Evolutionary conservation across 306 rosid species (phyloP), one percentile per base, ranked within the genome.

Genomic region (Cucurbita ficifolia): DNA sequence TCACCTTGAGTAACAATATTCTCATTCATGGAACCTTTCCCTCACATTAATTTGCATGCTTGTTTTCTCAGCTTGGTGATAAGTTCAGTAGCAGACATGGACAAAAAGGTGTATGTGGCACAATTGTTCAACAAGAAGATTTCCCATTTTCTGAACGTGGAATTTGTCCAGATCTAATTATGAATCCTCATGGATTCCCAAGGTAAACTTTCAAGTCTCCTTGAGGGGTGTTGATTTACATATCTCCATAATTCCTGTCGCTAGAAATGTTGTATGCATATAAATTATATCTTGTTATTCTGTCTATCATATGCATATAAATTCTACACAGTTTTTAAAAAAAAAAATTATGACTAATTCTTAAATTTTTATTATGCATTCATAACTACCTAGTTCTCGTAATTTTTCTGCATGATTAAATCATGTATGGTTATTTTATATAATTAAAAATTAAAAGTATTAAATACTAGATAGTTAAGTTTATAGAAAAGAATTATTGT

Each of bases 1-100:
- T 81, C 54, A 43, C 55, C 78, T 76, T 18, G 73, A 60, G 11
- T 36, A 62, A 49, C 45, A 55, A 33, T 72, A 39, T 48, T 76
- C 7, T 69, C 74, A 35, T 46, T 24, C 22, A 48, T 46, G 22
- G 14, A 48, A 43, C 42, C 29, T 29, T 48, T 33, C 8, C 22
- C 42, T 51, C 53, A 70, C 45, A 79, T 81, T 7, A 22, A 24
- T 72, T 33, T 79, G 36, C 63, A 62, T 80, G 50, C 43, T 72
- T 78, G 10, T 76, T 70, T 59, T 77, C 33, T 42, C 70, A 92
- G 96, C 87, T 94, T 77, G 97, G 97, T 59, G 98, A 94, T 78
- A 94, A 94, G 85, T 94, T 94, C 79, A 94, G 98, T 85, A 94
- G 98, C 82, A 89, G 98, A 82, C 98, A 94, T 77, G 98, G 98